Percentiles rank a stretch among this genome's conserved stretches.
Evolutionary conservation across 2,329 filamentous ascomycete genomes (phyloP).

Genomic region (Calcarisporium arbuscula): DNA sequence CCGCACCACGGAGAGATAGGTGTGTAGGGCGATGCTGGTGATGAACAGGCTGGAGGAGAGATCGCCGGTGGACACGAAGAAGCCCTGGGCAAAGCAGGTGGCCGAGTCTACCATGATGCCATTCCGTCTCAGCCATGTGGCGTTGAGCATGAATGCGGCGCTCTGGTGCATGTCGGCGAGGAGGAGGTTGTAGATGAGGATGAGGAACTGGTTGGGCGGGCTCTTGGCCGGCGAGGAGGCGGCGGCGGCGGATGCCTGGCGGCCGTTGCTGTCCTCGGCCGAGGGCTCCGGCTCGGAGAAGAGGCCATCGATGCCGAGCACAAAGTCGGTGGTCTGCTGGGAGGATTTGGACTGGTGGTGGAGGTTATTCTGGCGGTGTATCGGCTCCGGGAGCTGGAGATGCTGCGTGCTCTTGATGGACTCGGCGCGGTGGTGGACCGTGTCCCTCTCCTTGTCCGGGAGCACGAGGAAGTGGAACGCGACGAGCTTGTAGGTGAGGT

Average conservation of each 20-base stretch:
- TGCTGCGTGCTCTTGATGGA: no score
- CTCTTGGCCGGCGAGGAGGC: constrained; percentile 21
- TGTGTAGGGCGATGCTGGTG: constrained; percentile 58
- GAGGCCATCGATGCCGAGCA: constrained; percentile 28
- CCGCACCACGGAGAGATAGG: constrained; percentile 56
- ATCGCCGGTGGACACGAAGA: constrained; percentile 61
- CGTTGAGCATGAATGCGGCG: constrained; percentile 57
- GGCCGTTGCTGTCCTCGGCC: constrained; percentile 3
- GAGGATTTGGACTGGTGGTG: no score
- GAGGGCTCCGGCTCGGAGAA: constrained; percentile 14
- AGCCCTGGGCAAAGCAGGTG: constrained; percentile 59
- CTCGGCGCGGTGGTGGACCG: neutral
- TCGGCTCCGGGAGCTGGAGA: no score
- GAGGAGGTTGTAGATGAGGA: constrained; percentile 64
- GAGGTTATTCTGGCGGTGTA: no score
- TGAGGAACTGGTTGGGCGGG: constrained; percentile 58
- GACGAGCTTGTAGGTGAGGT: constrained; percentile 23
- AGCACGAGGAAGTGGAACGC: constrained; percentile 20
- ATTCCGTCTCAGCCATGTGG: constrained; percentile 49
- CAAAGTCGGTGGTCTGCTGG: constrained; percentile 24
- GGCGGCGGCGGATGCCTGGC: no score
- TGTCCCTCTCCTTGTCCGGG: neutral
- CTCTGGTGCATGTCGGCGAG: constrained; percentile 63
- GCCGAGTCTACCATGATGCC: constrained; percentile 45
- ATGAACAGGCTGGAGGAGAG: constrained; percentile 62